Conservation (phyloP, 2,329 filamentous ascomycete genomes). For the Bimuria novae-zelandiae region DNA sequence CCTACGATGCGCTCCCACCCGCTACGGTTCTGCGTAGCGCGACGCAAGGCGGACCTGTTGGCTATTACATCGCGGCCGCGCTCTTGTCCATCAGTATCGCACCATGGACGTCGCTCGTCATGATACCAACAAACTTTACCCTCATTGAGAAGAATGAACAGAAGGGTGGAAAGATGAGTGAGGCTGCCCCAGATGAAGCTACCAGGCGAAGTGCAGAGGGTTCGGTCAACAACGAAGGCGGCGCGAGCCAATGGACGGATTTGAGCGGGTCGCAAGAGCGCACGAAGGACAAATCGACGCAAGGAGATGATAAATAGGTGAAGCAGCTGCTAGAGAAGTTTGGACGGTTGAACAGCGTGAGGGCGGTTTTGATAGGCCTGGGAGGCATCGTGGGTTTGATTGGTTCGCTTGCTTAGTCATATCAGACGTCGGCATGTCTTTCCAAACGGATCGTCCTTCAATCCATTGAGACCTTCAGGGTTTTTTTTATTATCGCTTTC, state of each 20-base stretch:
- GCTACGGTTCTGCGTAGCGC: not conserved
- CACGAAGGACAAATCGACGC: conserved; percentile 18
- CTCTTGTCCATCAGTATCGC: conserved; percentile 26
- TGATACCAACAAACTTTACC: conserved; percentile 29
- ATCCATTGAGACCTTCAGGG: too few relatives aligned
- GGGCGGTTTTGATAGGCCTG: conserved; percentile 28
- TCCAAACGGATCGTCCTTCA: too few relatives aligned
- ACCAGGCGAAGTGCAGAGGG: conserved; percentile 23
- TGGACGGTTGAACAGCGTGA: conserved; percentile 25
- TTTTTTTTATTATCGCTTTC: too few relatives aligned
- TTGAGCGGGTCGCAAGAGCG: conserved; percentile 27
- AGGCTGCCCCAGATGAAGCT: conserved; percentile 5
- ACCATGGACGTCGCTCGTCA: conserved; percentile 20
- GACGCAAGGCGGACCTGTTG: conserved; percentile 9
- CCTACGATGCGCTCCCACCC: conserved; percentile 19
- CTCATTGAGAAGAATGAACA: conserved; percentile 32
- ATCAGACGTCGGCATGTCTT: too few relatives aligned
- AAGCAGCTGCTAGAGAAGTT: conserved; percentile 26
- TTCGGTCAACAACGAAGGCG: conserved; percentile 24
- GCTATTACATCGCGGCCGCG: conserved; percentile 21
- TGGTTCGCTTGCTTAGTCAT: too few relatives aligned
- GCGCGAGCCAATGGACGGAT: conserved; percentile 35
- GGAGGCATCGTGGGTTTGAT: conserved; percentile 17
- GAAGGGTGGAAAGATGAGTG: conserved; percentile 20
- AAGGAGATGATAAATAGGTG: conserved; percentile 25